Conservation (phyloP, 108 stramenopile genomes). For the Thalassiosira profunda region DNA sequence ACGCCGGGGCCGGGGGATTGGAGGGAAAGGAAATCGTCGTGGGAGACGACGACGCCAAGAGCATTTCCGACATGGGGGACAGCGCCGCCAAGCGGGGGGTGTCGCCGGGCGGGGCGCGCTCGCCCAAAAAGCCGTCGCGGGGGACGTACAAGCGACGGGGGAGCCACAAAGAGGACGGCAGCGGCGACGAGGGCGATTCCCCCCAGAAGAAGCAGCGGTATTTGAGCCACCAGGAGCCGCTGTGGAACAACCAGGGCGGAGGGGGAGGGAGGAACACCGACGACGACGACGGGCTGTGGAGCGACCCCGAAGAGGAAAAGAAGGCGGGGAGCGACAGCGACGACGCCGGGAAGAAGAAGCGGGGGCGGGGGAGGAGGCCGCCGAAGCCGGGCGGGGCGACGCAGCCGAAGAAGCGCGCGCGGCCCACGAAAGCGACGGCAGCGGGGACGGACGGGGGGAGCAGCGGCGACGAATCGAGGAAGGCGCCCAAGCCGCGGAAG, state of each 20-base stretch:
- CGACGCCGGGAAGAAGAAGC: too few relatives aligned
- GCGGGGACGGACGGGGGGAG: not conserved
- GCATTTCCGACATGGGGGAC: slow-evolving; percentile 26
- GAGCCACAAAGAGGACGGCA: not conserved
- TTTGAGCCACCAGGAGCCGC: not conserved
- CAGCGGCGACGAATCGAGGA: slow-evolving; percentile 9
- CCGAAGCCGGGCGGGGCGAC: too few relatives aligned
- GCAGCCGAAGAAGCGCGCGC: too few relatives aligned
- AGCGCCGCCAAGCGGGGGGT: not conserved
- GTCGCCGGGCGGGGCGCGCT: not conserved
- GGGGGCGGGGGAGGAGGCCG: too few relatives aligned
- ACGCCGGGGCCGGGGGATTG: slow-evolving; percentile 8
- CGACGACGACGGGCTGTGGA: too few relatives aligned
- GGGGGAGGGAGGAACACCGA: not conserved
- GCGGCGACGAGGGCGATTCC: slow-evolving; percentile 10
- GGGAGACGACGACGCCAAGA: slow-evolving; percentile 11
- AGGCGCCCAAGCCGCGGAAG: not conserved
- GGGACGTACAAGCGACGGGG: not conserved
- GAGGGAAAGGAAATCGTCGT: slow-evolving; percentile 22
- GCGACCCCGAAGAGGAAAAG: too few relatives aligned
- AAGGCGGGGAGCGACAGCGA: too few relatives aligned
- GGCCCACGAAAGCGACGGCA: too few relatives aligned
- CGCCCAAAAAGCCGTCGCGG: not conserved
- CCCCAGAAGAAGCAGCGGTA: not conserved
- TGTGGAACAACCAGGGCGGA: not conserved